Evolutionary conservation across 2,329 filamentous ascomycete genomes (phyloP).

Genomic region (Hypoxylon sp.): DNA sequence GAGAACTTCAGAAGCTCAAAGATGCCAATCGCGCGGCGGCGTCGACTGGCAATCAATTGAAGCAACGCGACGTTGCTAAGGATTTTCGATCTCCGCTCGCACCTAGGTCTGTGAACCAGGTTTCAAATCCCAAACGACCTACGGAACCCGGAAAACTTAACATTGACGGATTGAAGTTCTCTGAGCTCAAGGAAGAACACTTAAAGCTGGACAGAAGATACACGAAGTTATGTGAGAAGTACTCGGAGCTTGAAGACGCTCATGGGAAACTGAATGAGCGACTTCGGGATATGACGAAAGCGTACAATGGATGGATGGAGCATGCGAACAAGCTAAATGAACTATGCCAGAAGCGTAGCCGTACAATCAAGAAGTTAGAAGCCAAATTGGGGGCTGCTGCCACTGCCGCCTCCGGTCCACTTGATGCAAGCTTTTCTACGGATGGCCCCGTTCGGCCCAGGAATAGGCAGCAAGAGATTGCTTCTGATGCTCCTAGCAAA

Average conservation of each 20-base stretch:
- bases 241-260: slow-evolving; percentile 47
- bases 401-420: slow-evolving; percentile 34
- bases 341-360: slow-evolving; percentile 47
- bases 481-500: slow-evolving; percentile 1
- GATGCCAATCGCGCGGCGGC: slow-evolving; percentile 35
- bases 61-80: slow-evolving; percentile 17
- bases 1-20: slow-evolving; percentile 55
- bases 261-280: slow-evolving; percentile 52
- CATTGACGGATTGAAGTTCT: slow-evolving; percentile 36
- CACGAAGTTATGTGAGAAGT: slow-evolving; percentile 55
- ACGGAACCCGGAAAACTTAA: slow-evolving; percentile 38
- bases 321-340: slow-evolving; percentile 61
- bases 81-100: slow-evolving; percentile 49
- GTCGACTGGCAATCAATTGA: slow-evolving; percentile 12
- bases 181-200: slow-evolving; percentile 54
- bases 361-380: slow-evolving; percentile 61
- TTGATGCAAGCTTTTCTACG: slow-evolving; percentile 47
- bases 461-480: slow-evolving; percentile 10
- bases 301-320: slow-evolving; percentile 62
- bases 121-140: slow-evolving; percentile 38
- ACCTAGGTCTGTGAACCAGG: slow-evolving; percentile 47
- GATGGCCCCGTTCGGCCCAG: slow-evolving; percentile 29
- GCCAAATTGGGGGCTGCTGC: slow-evolving; percentile 51
- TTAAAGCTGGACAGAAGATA: slow-evolving; percentile 59
- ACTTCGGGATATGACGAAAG: slow-evolving; percentile 61